Conservation (phyloP, 1,139 yeast genomes). For the Entelexis sorbosivorans region DNA sequence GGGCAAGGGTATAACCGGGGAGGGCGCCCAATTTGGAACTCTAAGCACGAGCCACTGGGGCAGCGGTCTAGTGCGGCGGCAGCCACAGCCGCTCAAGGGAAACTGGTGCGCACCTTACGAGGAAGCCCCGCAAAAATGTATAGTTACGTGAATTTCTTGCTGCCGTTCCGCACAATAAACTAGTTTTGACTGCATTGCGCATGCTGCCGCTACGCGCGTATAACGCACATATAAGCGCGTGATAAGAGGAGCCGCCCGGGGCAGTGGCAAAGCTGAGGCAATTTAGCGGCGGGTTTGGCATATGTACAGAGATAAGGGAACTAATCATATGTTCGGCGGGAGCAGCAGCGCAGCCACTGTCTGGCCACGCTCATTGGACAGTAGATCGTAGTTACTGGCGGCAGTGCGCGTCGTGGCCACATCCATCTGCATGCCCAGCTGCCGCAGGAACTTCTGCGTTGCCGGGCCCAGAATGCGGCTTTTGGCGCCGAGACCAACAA, state of each 20-base stretch:
- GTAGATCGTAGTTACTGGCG: conserved; percentile 58
- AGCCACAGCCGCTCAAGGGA: neutral
- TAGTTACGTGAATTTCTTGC: too few species aligned
- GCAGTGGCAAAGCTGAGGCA: too few species aligned
- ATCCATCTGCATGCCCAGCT: conserved; percentile 59
- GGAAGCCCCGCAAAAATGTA: too few species aligned
- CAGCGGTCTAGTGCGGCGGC: neutral
- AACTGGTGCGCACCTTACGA: too few species aligned
- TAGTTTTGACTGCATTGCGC: too few species aligned
- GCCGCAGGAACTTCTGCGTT: conserved; percentile 41
- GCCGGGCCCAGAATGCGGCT: conserved; percentile 51
- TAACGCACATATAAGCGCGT: too few species aligned
- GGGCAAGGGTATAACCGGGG: neutral
- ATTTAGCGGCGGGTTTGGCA: too few species aligned
- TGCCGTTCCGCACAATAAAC: too few species aligned
- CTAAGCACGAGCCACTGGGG: conserved; percentile 3
- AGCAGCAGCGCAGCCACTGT: conserved; percentile 58
- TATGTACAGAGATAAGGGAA: too few species aligned
- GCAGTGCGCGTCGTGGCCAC: conserved; percentile 49
- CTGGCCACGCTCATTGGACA: conserved; percentile 70
- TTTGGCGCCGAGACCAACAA: conserved; percentile 54
- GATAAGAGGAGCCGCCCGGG: too few species aligned
- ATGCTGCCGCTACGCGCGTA: too few species aligned
- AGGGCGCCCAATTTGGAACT: neutral
- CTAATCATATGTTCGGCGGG: conserved; percentile 49